A percentile compares a stretch with the other conserved stretches of the same genome.
Evolutionary conservation across 345 rosid species (phyloP).

Genomic region (Hibiscus syriacus): DNA sequence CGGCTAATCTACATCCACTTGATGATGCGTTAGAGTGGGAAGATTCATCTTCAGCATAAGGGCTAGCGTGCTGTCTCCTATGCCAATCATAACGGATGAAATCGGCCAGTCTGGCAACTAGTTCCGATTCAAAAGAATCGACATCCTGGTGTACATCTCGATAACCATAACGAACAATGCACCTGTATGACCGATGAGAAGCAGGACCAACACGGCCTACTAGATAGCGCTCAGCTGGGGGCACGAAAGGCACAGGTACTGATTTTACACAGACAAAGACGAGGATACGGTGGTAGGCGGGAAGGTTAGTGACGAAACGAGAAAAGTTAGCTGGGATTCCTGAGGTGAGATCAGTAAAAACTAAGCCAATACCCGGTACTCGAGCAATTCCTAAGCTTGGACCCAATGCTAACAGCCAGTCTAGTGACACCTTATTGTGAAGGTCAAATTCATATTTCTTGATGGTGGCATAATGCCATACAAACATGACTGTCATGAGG

Average conservation of each 20-base stretch:
- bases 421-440: constrained; percentile 91
- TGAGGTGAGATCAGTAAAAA: constrained; percentile 88
- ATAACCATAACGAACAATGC: constrained; percentile 88
- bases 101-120: constrained; percentile 54
- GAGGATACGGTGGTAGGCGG: constrained; percentile 85
- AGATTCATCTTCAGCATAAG: constrained; percentile 23
- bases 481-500: constrained; percentile 84
- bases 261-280: constrained; percentile 93
- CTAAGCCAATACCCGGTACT: constrained; percentile 91
- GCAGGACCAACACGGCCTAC: constrained; percentile 97
- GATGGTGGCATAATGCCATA: constrained; percentile 93
- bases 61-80: constrained; percentile 19
- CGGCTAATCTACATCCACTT: constrained; percentile 60
- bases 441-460: constrained; percentile 92
- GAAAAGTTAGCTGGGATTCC: constrained; percentile 98
- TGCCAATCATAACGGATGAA: constrained; percentile 74
- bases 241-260: constrained; percentile 89
- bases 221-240: constrained; percentile 84
- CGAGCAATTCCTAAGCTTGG: constrained; percentile 88
- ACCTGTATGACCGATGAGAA: constrained; percentile 75
- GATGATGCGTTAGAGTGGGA: constrained; percentile 48
- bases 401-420: constrained; percentile 94
- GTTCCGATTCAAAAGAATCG: constrained; percentile 77
- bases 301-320: constrained; percentile 96
- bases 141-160: constrained; percentile 94